A percentile compares a stretch with the other conserved stretches of the same genome.
Evolutionary conservation across 2,329 filamentous ascomycete genomes (phyloP).

Genomic region (Helotiales sp.): DNA sequence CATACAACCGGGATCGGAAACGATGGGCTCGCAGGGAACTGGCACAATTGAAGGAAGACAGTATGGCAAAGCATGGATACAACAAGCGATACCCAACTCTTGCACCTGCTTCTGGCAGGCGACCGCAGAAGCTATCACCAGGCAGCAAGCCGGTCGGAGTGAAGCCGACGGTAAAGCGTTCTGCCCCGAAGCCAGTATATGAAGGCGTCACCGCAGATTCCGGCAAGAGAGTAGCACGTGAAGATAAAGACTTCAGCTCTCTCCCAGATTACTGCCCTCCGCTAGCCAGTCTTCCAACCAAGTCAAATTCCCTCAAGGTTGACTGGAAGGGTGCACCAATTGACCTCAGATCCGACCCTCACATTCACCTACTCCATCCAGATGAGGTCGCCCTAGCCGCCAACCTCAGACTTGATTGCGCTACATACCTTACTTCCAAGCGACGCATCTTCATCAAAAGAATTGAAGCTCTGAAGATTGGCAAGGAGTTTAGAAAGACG

Average conservation of each 20-base stretch:
- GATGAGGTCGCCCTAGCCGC: conserved; percentile 77
- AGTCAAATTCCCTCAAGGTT: conserved; percentile 72
- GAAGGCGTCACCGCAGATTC: conserved; percentile 33
- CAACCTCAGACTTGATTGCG: conserved; percentile 78
- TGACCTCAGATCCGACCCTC: conserved; percentile 71
- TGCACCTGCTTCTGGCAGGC: conserved; percentile 26
- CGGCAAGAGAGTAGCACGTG: conserved; percentile 61
- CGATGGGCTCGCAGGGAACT: conserved; percentile 31
- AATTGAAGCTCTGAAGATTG: conserved; percentile 62
- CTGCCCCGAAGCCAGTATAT: conserved; percentile 13
- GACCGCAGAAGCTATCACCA: neutral
- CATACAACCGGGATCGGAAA: conserved; percentile 28
- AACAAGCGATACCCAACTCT: conserved; percentile 28
- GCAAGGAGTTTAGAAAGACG: conserved; percentile 91
- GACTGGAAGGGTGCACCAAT: conserved; percentile 84
- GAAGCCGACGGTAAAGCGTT: conserved; percentile 7
- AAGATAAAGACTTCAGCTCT: conserved; percentile 77
- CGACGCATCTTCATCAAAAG: conserved; percentile 83
- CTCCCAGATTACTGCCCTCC: conserved; percentile 75
- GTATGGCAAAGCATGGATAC: conserved; percentile 20
- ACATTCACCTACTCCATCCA: conserved; percentile 69
- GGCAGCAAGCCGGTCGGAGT: neutral
- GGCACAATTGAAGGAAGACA: conserved; percentile 30
- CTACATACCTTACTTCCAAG: conserved; percentile 90
- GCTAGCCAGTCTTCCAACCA: conserved; percentile 61